These are phyloP conservation scores for Oryza rufipogon DNA, from an alignment of 176 grass and related monocot genomes.

Conservation along the genomic window DNA sequence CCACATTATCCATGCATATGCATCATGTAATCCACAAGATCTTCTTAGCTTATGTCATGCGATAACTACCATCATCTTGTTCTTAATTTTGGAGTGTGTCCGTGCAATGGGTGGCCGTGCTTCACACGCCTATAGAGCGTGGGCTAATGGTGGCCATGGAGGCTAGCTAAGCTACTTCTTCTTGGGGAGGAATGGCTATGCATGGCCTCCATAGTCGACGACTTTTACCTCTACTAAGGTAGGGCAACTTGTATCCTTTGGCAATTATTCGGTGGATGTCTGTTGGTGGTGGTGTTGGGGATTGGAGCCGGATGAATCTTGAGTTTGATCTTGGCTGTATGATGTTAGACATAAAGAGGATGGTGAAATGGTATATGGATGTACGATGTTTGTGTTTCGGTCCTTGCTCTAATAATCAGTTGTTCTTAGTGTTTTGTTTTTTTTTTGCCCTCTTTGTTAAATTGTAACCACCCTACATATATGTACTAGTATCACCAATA, in stretches of 20 bases:
- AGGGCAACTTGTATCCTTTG: constrained; percentile 93
- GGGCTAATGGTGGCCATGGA: constrained; percentile 27
- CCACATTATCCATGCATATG: constrained; percentile 23
- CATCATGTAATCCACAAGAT: constrained; percentile 42
- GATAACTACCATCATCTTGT: constrained; percentile 10
- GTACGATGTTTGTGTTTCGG: neutral
- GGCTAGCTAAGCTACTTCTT: neutral
- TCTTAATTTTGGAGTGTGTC: constrained; percentile 36
- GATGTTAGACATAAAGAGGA: neutral
- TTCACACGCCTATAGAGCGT: neutral
- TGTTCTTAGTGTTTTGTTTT: neutral
- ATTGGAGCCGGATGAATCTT: neutral
- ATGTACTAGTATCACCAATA: neutral
- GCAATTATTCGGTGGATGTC: constrained; percentile 48
- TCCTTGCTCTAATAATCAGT: neutral
- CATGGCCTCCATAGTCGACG: constrained; percentile 12
- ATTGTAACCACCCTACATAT: neutral
- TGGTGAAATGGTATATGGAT: neutral
- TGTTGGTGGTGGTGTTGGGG: neutral
- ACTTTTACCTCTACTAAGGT: constrained; percentile 48
- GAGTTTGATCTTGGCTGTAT: neutral
- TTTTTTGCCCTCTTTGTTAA: neutral
- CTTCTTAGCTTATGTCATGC: constrained; percentile 50
- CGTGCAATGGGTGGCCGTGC: constrained; percentile 26
- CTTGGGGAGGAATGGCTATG: constrained; percentile 31